These are phyloP conservation scores for Cyclostephanos tholiformis DNA, from an alignment of 108 stramenopile species.

Conservation along the genomic window DNA sequence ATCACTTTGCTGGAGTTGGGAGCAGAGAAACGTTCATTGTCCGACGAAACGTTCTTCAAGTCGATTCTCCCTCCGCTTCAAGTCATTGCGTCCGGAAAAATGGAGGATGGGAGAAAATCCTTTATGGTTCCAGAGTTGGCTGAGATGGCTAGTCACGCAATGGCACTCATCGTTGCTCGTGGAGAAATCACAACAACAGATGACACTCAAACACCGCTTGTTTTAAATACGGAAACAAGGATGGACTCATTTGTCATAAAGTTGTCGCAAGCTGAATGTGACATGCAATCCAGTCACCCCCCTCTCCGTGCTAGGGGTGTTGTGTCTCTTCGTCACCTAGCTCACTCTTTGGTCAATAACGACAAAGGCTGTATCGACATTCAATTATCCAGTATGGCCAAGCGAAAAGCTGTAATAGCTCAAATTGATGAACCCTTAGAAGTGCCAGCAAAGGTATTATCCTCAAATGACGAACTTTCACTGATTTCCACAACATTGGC, in stretches of 20 bases:
- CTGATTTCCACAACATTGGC: slow-evolving; percentile 40
- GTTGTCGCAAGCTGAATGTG: slow-evolving; percentile 52
- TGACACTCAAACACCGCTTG: background rate
- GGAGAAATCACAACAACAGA: slow-evolving; percentile 10
- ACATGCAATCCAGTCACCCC: slow-evolving; percentile 68
- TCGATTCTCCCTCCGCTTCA: slow-evolving; percentile 54
- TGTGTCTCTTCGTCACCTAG: slow-evolving; percentile 67
- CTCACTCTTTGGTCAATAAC: slow-evolving; percentile 48
- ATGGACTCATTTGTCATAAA: slow-evolving; percentile 29
- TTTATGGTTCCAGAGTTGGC: slow-evolving; percentile 53
- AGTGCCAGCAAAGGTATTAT: background rate
- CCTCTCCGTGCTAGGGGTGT: slow-evolving; percentile 82
- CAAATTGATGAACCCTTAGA: slow-evolving; percentile 16
- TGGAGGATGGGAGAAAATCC: background rate
- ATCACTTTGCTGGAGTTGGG: slow-evolving; percentile 80
- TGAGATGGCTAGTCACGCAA: slow-evolving; percentile 83
- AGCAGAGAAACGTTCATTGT: slow-evolving; percentile 48
- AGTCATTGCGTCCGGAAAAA: slow-evolving; percentile 31
- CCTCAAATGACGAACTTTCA: slow-evolving; percentile 15
- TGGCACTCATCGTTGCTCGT: slow-evolving; percentile 70
- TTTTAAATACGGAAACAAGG: slow-evolving; percentile 4
- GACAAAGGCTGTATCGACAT: background rate
- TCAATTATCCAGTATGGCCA: slow-evolving; percentile 5
- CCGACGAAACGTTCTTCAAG: slow-evolving; percentile 60
- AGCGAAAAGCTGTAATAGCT: slow-evolving; percentile 15